These are phyloP conservation scores for Linnemannia schmuckeri DNA, from an alignment of 192 early-diverging fungal species.

Conservation along the genomic window DNA sequence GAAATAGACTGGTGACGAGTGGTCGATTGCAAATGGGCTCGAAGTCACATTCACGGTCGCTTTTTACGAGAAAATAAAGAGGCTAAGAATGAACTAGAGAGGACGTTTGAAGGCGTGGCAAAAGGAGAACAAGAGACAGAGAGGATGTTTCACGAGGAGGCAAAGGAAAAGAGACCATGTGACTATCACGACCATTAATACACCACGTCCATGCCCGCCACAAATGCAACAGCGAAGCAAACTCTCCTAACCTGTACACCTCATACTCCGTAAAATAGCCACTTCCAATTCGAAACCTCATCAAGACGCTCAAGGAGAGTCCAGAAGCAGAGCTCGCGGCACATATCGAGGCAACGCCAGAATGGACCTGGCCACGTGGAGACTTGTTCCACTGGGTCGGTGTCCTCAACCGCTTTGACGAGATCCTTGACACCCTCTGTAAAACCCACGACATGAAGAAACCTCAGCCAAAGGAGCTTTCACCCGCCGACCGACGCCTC, in stretches of 20 bases:
- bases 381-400: conserved; percentile 97
- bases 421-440: conserved; percentile 77
- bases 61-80: background rate
- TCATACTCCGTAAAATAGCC: conserved; percentile 55
- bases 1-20: background rate
- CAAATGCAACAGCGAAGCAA: background rate
- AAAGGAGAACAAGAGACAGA: background rate
- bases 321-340: conserved; percentile 69
- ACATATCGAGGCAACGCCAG: conserved; percentile 61
- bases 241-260: background rate
- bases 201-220: background rate
- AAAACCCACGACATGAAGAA: conserved; percentile 74
- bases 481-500: conserved; percentile 64
- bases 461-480: conserved; percentile 74
- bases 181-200: background rate
- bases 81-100: background rate
- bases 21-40: background rate
- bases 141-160: background rate
- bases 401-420: conserved; percentile 94
- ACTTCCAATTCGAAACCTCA: conserved; percentile 64
- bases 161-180: background rate
- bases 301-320: conserved; percentile 64
- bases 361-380: conserved; percentile 88
- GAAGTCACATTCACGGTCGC: background rate
- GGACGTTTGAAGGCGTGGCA: background rate